Evolutionary conservation across 345 rosid genomes (phyloP), one percentile per base, ranked within the genome.

Genomic region (Citrus trifoliata): DNA sequence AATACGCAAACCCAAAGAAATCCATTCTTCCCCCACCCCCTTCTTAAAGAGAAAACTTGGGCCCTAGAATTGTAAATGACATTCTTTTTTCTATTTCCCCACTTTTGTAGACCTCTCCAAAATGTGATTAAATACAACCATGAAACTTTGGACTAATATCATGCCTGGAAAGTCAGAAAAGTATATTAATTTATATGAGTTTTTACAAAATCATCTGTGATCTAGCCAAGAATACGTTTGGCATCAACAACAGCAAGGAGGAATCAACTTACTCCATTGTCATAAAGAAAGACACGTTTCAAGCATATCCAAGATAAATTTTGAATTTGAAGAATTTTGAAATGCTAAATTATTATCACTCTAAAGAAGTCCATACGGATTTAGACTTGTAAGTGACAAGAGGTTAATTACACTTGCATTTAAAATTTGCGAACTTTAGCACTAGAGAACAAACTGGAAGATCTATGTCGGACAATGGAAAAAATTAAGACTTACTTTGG

Each of bases 401-500:
- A 51, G 24, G 30, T 66, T 64, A 38, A 27, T 21, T 61, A 46
- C 24, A 25, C 48, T 18, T 58, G 74, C 60, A 51, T 3, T 30
- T 59, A 74, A 37, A 21, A 51, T 68, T 60, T 46, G 70, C 70
- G 22, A 40, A 73, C 53, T 59, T 37, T 25, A 70, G 73, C 72
- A 61, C 61, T 22, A 16, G 51, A 63, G 10, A 63, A 61, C 21
- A n/a, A 55, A 53, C 74, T 10, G 30, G 55, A 35, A 68, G 33
- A 74, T 35, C 32, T 21, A 55, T 70, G 38, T 40, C 38, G 37
- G 65, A 24, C 21, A 51, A 77, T 28, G 61, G 14, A 75, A 38
- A 28, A 51, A 56, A 46, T 66, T 70, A 32, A 25, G 59, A 78
- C 89, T 84, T 79, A 89, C 92, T 58, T 4, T n/a, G 76, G 66